Conservation (phyloP, 2,329 filamentous ascomycete species). For the Verticillium nubilum region DNA sequence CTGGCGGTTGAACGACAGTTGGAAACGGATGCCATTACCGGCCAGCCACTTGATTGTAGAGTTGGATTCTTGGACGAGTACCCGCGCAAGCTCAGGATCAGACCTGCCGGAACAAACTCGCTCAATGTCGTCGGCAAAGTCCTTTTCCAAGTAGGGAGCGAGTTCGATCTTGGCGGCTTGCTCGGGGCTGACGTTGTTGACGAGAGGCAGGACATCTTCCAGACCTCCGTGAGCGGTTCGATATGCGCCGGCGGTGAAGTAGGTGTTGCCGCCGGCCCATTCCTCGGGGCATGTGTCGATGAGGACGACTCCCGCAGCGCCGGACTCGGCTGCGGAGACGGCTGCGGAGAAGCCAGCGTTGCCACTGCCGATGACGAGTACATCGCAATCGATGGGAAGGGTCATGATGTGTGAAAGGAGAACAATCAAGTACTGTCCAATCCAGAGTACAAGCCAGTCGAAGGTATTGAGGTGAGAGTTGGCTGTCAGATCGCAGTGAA, state of each 20-base stretch:
- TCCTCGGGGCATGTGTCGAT: conserved; percentile 54
- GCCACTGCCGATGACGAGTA: conserved; percentile 55
- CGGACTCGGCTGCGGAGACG: conserved; percentile 45
- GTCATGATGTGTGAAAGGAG: neutral
- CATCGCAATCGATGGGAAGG: conserved; percentile 21
- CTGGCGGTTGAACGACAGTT: conserved; percentile 60
- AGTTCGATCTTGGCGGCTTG: conserved; percentile 50
- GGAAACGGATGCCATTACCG: conserved; percentile 47
- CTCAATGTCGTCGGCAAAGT: conserved; percentile 52
- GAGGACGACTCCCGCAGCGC: conserved; percentile 40
- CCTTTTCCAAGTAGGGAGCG: conserved; percentile 43
- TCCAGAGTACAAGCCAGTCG: no score
- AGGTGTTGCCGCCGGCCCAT: conserved; percentile 60
- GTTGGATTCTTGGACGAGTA: conserved; percentile 46
- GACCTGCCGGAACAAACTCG: conserved; percentile 50
- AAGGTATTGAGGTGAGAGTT: no score
- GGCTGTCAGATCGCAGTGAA: no score
- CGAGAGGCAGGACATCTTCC: conserved; percentile 51
- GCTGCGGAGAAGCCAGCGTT: conserved; percentile 61
- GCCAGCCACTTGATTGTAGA: conserved; percentile 50
- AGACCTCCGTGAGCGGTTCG: conserved; percentile 52
- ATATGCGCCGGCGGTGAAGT: conserved; percentile 61
- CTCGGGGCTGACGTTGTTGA: conserved; percentile 50
- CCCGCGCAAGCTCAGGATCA: conserved; percentile 39
- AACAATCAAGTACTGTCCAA: neutral